phyloP scores from a whole-genome alignment of 805 yeast species.

The Cyberlindnera mycetangii region DNA sequence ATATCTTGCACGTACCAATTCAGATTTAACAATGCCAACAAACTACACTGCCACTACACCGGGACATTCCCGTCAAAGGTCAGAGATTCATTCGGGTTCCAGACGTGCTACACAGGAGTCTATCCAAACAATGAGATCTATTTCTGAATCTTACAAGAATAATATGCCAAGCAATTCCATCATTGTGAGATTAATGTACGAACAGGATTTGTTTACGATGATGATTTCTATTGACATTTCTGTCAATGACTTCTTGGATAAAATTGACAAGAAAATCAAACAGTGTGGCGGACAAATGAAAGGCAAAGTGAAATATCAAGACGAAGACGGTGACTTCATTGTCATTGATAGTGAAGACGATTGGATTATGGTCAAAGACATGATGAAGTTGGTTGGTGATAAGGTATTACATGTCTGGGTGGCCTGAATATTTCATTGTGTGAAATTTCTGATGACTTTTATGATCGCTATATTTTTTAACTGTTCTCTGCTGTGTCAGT shows the following conservation, averaged over 20 bases:
- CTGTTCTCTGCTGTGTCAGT: not conserved
- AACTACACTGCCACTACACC: slow-evolving; percentile 12
- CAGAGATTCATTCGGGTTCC: slow-evolving; percentile 22
- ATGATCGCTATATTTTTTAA: not conserved
- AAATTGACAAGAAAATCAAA: slow-evolving; percentile 54
- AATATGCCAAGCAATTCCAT: slow-evolving; percentile 37
- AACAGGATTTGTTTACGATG: slow-evolving; percentile 56
- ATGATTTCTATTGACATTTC: slow-evolving; percentile 54
- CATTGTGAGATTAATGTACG: slow-evolving; percentile 40
- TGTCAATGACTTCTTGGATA: slow-evolving; percentile 51
- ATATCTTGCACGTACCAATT: slow-evolving; percentile 22
- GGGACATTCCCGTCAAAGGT: slow-evolving; percentile 28
- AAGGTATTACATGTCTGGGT: slow-evolving; percentile 45
- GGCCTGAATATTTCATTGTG: slow-evolving; percentile 22
- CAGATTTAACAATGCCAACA: slow-evolving; percentile 19
- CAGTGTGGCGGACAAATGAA: slow-evolving; percentile 48
- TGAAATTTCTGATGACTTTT: slow-evolving; percentile 3
- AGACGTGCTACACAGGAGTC: slow-evolving; percentile 29
- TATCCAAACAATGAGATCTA: slow-evolving; percentile 31
- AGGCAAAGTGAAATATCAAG: slow-evolving; percentile 72
- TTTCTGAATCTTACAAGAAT: slow-evolving; percentile 38
- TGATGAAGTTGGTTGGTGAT: slow-evolving; percentile 50
- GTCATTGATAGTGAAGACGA: slow-evolving; percentile 84
- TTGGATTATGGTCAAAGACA: slow-evolving; percentile 80
- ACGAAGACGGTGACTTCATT: slow-evolving; percentile 94